phyloP scores from a whole-genome alignment of 2,329 filamentous ascomycete genomes.

The Golovinomyces cichoracearum region DNA sequence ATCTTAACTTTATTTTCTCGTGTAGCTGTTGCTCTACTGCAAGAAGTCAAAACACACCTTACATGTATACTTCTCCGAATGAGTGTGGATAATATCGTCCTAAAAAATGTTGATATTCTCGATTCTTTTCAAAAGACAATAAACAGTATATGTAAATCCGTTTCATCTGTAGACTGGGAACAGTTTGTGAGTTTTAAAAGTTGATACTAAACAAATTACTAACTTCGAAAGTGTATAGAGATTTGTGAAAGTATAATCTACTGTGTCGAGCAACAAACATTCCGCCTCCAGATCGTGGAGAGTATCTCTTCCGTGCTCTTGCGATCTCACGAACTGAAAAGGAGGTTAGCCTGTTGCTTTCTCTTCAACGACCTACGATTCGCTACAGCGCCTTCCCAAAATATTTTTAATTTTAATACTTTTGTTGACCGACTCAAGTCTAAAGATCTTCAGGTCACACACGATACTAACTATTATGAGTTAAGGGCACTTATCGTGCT shows the following conservation, averaged over 20 bases:
- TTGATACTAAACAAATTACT: background rate
- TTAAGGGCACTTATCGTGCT: conserved; percentile 39
- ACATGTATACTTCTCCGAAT: conserved; percentile 26
- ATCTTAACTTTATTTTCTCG: conserved; percentile 8
- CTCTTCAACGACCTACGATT: conserved; percentile 27
- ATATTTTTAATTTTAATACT: conserved; percentile 16
- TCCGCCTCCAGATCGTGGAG: conserved; percentile 32
- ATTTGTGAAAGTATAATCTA: conserved; percentile 23
- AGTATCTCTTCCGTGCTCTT: conserved; percentile 28
- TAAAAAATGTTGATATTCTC: conserved; percentile 20
- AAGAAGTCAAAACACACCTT: conserved; percentile 14
- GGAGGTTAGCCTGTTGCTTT: conserved; percentile 38
- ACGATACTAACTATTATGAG: conserved; percentile 38
- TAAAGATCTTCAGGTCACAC: conserved; percentile 26
- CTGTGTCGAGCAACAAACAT: conserved; percentile 21
- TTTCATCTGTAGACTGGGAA: conserved; percentile 18
- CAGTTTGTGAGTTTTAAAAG: conserved; percentile 14
- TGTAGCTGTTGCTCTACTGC: conserved; percentile 11
- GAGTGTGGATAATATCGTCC: conserved; percentile 26
- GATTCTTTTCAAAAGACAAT: conserved; percentile 20
- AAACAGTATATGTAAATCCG: conserved; percentile 19
- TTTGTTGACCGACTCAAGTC: conserved; percentile 22
- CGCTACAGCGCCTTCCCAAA: conserved; percentile 19
- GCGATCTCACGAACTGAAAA: conserved; percentile 32
- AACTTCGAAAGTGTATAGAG: conserved; percentile 20